Base-by-base conservation (phyloP, 257 asterid species). In the Solanum arcanum region DNA sequence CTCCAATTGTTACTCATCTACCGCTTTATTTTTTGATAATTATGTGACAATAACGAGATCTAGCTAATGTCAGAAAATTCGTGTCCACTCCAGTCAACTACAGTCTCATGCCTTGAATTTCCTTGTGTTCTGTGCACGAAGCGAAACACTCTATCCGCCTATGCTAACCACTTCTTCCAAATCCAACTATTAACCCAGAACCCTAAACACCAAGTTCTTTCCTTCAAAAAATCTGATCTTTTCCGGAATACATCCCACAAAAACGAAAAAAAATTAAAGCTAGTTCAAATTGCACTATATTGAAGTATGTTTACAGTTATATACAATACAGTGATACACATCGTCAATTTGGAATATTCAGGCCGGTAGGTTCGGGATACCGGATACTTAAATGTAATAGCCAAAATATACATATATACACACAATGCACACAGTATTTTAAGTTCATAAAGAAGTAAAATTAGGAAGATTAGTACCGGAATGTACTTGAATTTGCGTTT, bases 401-500 rank as follows among this genome's bases (percentile, higher is more conserved):
- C 66, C 8, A 27, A 70, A 31, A 14, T 31, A 70, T 66, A 64
- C 7, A 70, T 4, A 70, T 6, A 70, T 1, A 72, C 78, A 33
- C 18, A 72, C 13, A 72, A 33, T 2, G 21, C 78, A 68, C 27
- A 78, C 25, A 46, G 56, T 52, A 52, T 52, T 16, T 49, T 15
- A 49, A 52, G 62, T 52, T 6, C 62, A 16, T 52, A 52, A 16
- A 52, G 62, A 78, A 78, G 84, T 15, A 78, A 27, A 46, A 89
- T 86, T 76, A 80, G 84, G 49, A 49, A 72, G 86, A 60, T 72
- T 69, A 91, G 41, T 93, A 96, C 99, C 98, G 99, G 99, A 88
- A 96, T 94, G 90, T 94, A 95, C 93, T 94, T 96, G 87, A 96
- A 93, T 91, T 92, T 93, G 25, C 90, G 95, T 90, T 88, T 94